Percentiles rank a stretch among this genome's conserved stretches.
Evolutionary conservation across 176 grass and related monocot species (phyloP).

Genomic region (Hyparrhenia diplandra): DNA sequence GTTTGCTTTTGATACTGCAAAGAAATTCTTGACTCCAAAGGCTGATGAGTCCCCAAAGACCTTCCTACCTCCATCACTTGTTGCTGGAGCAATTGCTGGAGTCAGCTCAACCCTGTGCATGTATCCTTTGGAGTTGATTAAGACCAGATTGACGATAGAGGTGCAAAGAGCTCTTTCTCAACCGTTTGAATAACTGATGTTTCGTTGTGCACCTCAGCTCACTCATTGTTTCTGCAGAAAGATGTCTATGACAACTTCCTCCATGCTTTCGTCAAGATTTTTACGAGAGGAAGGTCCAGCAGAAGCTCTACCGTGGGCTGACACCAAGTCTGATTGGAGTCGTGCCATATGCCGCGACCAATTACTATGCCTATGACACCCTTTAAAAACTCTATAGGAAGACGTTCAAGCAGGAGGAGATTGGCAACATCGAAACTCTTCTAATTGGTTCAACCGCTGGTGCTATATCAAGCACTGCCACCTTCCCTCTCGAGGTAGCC

Average conservation of each 20-base stretch:
- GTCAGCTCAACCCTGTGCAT: slow-evolving; percentile 95
- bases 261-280: slow-evolving; percentile 88
- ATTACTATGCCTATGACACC: slow-evolving; percentile 89
- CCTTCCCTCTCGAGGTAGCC: slow-evolving; percentile 93
- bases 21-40: slow-evolving; percentile 84
- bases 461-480: slow-evolving; percentile 85
- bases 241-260: slow-evolving; percentile 89
- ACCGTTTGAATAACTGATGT: neutral
- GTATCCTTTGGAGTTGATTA: slow-evolving; percentile 96
- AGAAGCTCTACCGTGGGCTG: slow-evolving; percentile 85
- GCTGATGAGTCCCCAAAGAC: slow-evolving; percentile 55
- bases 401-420: slow-evolving; percentile 77
- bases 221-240: slow-evolving; percentile 54
- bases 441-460: slow-evolving; percentile 83
- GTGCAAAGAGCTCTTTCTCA: slow-evolving; percentile 20
- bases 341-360: slow-evolving; percentile 85
- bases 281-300: slow-evolving; percentile 84
- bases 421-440: slow-evolving; percentile 84
- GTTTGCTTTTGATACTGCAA: slow-evolving; percentile 95
- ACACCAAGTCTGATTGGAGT: slow-evolving; percentile 90
- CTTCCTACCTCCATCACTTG: slow-evolving; percentile 62
- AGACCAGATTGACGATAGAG: slow-evolving; percentile 95
- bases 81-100: slow-evolving; percentile 92
- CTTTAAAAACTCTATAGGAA: slow-evolving; percentile 91
- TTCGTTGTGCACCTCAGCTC: slow-evolving; percentile 11